Conservation (phyloP, 2,329 filamentous ascomycete genomes). For the Xylariaceae sp. region DNA sequence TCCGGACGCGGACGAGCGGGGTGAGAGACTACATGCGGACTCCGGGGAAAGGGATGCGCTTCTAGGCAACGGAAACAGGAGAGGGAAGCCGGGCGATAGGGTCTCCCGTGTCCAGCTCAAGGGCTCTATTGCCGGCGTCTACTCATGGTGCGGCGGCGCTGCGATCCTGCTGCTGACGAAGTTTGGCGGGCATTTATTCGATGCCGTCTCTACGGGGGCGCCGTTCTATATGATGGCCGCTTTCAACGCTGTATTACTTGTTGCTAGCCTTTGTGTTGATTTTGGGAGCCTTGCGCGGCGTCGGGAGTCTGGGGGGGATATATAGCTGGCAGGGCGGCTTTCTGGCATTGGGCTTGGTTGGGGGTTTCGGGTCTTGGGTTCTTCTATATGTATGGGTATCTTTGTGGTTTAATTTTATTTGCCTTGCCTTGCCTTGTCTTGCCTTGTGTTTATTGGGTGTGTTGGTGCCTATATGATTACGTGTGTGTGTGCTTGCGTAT, state of each 20-base stretch:
- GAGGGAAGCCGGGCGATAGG: slow-evolving; percentile 23
- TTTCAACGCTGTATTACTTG: slow-evolving; percentile 73
- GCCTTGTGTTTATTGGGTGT: no score
- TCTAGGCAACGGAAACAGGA: slow-evolving; percentile 27
- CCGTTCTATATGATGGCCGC: slow-evolving; percentile 93
- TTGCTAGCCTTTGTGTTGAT: slow-evolving; percentile 51
- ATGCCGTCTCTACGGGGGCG: slow-evolving; percentile 65
- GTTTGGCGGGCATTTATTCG: slow-evolving; percentile 81
- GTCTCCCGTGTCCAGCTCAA: slow-evolving; percentile 63
- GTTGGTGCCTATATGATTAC: no score
- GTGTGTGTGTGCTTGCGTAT: no score
- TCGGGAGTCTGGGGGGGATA: background rate
- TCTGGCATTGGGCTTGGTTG: no score
- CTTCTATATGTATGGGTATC: no score
- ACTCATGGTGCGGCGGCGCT: slow-evolving; percentile 83
- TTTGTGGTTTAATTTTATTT: no score
- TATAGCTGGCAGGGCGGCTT: no score
- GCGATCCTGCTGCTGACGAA: slow-evolving; percentile 92
- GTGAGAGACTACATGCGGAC: slow-evolving; percentile 13
- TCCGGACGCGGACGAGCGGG: background rate
- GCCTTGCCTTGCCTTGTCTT: no score
- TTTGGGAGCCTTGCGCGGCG: slow-evolving; percentile 26
- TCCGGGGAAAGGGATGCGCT: slow-evolving; percentile 34
- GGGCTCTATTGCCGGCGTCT: slow-evolving; percentile 90
- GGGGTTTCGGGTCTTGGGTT: no score